phyloP scores from a whole-genome alignment of 208 protist species.

The Leishmania braziliensis region DNA sequence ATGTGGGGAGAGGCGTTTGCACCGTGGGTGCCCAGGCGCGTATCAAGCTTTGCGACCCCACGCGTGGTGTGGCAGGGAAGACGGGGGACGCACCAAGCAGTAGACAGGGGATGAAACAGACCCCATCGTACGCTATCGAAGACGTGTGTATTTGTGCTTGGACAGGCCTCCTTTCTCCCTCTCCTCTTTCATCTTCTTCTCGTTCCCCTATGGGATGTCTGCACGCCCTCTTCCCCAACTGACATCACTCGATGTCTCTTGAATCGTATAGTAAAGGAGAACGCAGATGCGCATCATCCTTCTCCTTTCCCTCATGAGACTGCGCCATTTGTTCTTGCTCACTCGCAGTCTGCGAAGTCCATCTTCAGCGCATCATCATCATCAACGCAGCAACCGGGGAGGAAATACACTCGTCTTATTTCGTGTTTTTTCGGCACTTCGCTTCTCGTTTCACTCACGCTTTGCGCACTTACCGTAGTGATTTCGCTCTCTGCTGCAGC shows the following conservation, averaged over 20 bases:
- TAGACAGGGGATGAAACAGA: not conserved
- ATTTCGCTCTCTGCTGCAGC: too few species aligned
- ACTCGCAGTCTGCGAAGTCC: too few species aligned
- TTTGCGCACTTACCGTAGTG: too few species aligned
- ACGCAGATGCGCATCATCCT: not conserved
- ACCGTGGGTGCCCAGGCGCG: not conserved
- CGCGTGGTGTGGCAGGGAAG: not conserved
- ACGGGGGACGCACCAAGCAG: too few species aligned
- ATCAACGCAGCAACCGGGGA: too few species aligned
- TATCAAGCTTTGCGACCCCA: not conserved
- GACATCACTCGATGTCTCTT: not conserved
- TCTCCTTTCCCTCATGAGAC: not conserved
- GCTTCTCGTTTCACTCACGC: too few species aligned
- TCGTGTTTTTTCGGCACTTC: too few species aligned
- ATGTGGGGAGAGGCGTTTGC: not conserved
- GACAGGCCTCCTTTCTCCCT: not conserved
- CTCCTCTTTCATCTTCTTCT: not conserved
- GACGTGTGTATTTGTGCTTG: not conserved
- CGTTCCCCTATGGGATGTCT: not conserved
- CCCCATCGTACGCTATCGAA: not conserved
- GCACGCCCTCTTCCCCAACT: too few species aligned
- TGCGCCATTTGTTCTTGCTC: too few species aligned
- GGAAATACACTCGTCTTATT: too few species aligned
- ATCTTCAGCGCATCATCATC: too few species aligned
- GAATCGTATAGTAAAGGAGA: not conserved